Base-by-base conservation (phyloP, 2,329 filamentous ascomycete genomes). In the Arthrobotrys sphaeroides region DNA sequence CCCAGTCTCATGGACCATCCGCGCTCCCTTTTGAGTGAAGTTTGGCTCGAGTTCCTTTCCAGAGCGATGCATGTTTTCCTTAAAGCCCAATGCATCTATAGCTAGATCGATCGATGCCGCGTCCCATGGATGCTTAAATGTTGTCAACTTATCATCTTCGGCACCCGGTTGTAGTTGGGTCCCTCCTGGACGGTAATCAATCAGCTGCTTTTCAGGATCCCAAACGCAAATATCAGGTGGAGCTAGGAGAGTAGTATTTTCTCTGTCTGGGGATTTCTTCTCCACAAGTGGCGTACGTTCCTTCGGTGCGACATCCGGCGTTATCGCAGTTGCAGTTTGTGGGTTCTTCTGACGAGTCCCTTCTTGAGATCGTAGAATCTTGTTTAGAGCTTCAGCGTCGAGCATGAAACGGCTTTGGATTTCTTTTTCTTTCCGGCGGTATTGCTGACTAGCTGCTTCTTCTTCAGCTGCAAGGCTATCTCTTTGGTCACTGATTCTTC, bases 191-290 rank as follows among this genome's bases (percentile, higher is more conserved):
- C 53, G 42, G 13, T 74, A 61, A 10, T 74, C 69, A 13, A 74
- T 57, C 6, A 67, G 13, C 20, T 74, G 24, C 18, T 62, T 26
- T 2, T 73, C 33, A 3, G 69, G 69, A 12, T 40, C 43, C 69
- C 69, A 73, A 36, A 73, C 61, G 12, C 61, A 73, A 6, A 67
- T 61, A 18, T 73, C 61, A 33, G 69, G 69, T 24, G 36, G 33
- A 10, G 31, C 12, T 9, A 20, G 4, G 1, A 33, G 18, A 1
- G 12, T 3, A 20, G 6, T 10, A 9, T 10, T 22, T 9, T 28
- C 33, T n/a, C n/a, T 33, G 4, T n/a, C 1, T 20, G 42, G n/a
- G 2, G 33, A 9, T 5, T 42, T 49, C 13, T 12, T 40, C 7
- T 31, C 7, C 10, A 7, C 40, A 12, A 4, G 6, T 12, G n/a